Conservation (phyloP, 1,139 yeast species). For the Pichia sp. region DNA sequence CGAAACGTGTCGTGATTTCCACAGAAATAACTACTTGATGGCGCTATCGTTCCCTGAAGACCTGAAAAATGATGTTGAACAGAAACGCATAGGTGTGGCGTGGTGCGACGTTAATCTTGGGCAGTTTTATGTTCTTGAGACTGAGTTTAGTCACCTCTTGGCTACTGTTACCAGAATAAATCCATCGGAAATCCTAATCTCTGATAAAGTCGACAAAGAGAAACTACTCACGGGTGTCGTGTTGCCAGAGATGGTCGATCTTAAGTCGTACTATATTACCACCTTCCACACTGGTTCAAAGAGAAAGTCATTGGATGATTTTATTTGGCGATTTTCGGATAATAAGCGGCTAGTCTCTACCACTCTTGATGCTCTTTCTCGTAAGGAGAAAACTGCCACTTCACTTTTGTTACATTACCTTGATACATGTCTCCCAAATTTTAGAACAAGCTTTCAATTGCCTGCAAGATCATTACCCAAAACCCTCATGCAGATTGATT, state of each 20-base stretch:
- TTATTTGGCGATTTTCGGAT: slow-evolving; percentile 29
- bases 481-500: slow-evolving; percentile 67
- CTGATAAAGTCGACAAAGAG: slow-evolving; percentile 22
- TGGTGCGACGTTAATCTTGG: slow-evolving; percentile 93
- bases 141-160: slow-evolving; percentile 45
- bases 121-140: slow-evolving; percentile 58
- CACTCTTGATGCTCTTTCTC: slow-evolving; percentile 26
- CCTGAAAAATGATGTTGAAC: slow-evolving; percentile 32
- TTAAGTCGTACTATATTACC: slow-evolving; percentile 54
- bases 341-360: slow-evolving; percentile 18
- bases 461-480: slow-evolving; percentile 46
- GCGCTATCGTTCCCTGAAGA: slow-evolving; percentile 55
- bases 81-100: slow-evolving; percentile 60
- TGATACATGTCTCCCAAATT: slow-evolving; percentile 48
- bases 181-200: slow-evolving; percentile 55
- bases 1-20: slow-evolving; percentile 72
- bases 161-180: slow-evolving; percentile 57
- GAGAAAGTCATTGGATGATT: slow-evolving; percentile 24
- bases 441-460: slow-evolving; percentile 39
- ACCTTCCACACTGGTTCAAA: slow-evolving; percentile 37
- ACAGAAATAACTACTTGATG: slow-evolving; percentile 62
- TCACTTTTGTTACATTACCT: slow-evolving; percentile 51
- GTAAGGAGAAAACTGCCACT: slow-evolving; percentile 46
- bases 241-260: slow-evolving; percentile 53
- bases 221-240: slow-evolving; percentile 41